A percentile compares a stretch with the other conserved stretches of the same genome.
phyloP scores from a whole-genome alignment of 768 basidiomycete species.

The Sarcomyxa edulis region DNA sequence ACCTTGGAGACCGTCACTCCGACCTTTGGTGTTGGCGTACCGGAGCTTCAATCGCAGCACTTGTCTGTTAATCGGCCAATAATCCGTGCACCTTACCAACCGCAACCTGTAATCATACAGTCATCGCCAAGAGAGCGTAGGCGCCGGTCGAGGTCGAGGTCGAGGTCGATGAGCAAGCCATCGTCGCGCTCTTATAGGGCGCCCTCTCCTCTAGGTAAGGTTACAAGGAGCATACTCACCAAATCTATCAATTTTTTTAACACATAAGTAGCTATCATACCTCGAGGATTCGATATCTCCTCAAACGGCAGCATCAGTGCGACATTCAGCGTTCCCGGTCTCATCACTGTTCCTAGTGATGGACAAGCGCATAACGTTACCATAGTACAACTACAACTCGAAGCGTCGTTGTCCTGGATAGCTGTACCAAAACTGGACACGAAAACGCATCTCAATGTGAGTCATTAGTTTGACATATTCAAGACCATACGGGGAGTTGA shows the following conservation, averaged over 20 bases:
- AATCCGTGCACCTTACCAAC: too few species aligned
- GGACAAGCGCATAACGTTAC: slow-evolving; percentile 21
- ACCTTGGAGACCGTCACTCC: slow-evolving; percentile 39
- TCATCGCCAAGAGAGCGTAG: too few species aligned
- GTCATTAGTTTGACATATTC: neutral
- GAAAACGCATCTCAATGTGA: slow-evolving; percentile 18
- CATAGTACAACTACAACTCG: slow-evolving; percentile 17
- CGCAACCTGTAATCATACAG: too few species aligned
- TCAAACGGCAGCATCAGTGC: slow-evolving; percentile 21
- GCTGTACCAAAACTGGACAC: slow-evolving; percentile 21
- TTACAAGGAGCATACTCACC: too few species aligned
- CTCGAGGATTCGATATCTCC: too few species aligned
- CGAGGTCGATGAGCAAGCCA: too few species aligned
- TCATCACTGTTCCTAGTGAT: slow-evolving; percentile 20
- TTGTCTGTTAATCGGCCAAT: slow-evolving; percentile 20
- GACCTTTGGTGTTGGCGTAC: slow-evolving; percentile 33
- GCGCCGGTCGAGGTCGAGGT: too few species aligned
- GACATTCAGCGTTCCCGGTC: slow-evolving; percentile 20
- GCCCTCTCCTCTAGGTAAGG: too few species aligned
- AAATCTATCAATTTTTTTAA: too few species aligned
- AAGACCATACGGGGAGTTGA: neutral
- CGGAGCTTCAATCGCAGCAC: slow-evolving; percentile 30
- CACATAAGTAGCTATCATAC: too few species aligned
- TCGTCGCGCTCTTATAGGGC: too few species aligned
- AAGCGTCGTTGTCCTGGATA: slow-evolving; percentile 21